phyloP scores from a whole-genome alignment of 805 yeast species.

The Metschnikowia proteae region DNA sequence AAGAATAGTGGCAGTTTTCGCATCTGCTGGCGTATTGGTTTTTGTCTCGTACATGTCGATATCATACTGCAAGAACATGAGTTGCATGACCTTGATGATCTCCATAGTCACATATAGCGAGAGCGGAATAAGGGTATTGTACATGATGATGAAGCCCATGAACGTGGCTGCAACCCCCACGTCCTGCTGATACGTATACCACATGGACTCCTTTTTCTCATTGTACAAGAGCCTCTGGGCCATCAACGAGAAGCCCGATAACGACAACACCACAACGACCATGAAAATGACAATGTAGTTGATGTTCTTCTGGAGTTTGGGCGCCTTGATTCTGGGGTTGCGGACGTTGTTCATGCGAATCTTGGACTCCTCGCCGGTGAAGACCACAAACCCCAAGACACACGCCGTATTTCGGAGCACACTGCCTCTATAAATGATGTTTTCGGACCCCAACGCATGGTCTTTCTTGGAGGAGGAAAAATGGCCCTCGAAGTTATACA shows the following conservation, averaged over 20 bases:
- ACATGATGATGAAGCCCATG: constrained; percentile 97
- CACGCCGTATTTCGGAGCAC: constrained; percentile 78
- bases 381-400: constrained; percentile 75
- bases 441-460: constrained; percentile 69
- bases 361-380: constrained; percentile 94
- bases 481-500: constrained; percentile 88
- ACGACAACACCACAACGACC: constrained; percentile 73
- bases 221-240: constrained; percentile 60
- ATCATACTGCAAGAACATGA: constrained; percentile 78
- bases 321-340: constrained; percentile 89
- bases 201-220: constrained; percentile 39
- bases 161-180: constrained; percentile 85
- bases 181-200: constrained; percentile 74
- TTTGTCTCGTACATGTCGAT: constrained; percentile 89
- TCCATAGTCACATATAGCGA: constrained; percentile 96
- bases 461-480: constrained; percentile 37
- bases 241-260: constrained; percentile 79
- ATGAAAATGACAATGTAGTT: constrained; percentile 81
- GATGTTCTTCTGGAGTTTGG: constrained; percentile 79
- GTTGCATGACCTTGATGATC: constrained; percentile 84
- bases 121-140: constrained; percentile 90
- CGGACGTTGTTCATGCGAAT: constrained; percentile 91
- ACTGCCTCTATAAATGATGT: constrained; percentile 88
- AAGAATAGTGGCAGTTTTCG: constrained; percentile 89
- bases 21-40: constrained; percentile 87